Evolutionary conservation across 2,329 filamentous ascomycete species (phyloP), one percentile per base, ranked within the genome.

Genomic region (Dactylellina parvicollis): DNA sequence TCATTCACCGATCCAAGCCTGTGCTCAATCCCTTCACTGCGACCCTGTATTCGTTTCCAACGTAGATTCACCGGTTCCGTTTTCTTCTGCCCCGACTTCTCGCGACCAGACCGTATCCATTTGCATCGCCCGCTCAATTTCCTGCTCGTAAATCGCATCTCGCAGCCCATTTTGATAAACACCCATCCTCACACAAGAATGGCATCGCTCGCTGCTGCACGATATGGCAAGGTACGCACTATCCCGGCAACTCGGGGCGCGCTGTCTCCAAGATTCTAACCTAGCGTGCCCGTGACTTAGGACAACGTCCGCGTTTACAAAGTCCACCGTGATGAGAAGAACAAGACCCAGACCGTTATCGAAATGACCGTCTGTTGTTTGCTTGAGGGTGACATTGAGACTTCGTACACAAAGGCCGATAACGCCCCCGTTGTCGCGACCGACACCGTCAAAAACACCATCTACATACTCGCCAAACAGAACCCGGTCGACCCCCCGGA

Each of bases 251-350:
- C 12, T 14, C 12, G 12, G 4, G 18, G 12, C 14, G 9, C 26
- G 12, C n/a, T 32, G 9, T 55, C 36, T 20, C 22, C 60, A 18
- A 24, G 5, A 22, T 10, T 18, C 36, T 36, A 8, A 26, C 1
- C 54, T 42, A 42, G 40, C 38, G 10, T n/a, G 2, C 84, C 10
- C 20, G 14, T 32, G 10, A 32, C 32, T 18, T 38, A 99, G 88
- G 95, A 98, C 87, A 98, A 99, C 84, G 90, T 99, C 86, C 93
- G 95, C 79, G 88, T 99, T 79, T 96, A 90, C 88, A 99, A 99
- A 83, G 92, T 97, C 79, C 86, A 96, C 79, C 88, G 88, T 78
- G 88, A 98, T 81, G 84, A 88, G 80, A 84, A 88, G 78, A 90
- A 90, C 16, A 90, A 90, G 65, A 84, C 88, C 20, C 94, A 99